phyloP scores from a whole-genome alignment of 1,284 basidiomycete genomes.

The Ceratobasidium sp. region DNA sequence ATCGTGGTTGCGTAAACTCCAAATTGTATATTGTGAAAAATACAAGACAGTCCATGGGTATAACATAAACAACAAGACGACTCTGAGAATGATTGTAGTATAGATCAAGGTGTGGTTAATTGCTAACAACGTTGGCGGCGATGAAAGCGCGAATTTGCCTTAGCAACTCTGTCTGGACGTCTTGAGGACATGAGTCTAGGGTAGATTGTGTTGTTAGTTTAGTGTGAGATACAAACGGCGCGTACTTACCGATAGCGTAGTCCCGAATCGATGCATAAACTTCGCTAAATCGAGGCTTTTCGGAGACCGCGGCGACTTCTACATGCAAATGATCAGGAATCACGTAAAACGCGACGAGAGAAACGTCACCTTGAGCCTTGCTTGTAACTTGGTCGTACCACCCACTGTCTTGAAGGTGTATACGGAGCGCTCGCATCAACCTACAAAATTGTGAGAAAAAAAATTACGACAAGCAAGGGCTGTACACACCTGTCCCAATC shows the following conservation, averaged over 20 bases:
- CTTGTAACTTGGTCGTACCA: conserved; percentile 40
- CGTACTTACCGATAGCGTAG: conserved; percentile 22
- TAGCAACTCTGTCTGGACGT: conserved; percentile 31
- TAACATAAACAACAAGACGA: not conserved
- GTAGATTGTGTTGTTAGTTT: not conserved
- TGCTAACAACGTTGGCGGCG: conserved; percentile 25
- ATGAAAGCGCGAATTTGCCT: conserved; percentile 39
- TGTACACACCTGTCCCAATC: conserved; percentile 36
- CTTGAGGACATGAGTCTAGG: conserved; percentile 31
- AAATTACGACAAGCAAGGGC: not conserved
- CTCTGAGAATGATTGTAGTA: not conserved
- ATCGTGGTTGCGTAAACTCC: not conserved
- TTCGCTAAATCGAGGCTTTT: conserved; percentile 38
- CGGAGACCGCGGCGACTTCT: conserved; percentile 24
- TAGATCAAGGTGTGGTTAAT: not conserved
- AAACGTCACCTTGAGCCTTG: conserved; percentile 30
- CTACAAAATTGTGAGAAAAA: not conserved
- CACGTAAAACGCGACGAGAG: not conserved
- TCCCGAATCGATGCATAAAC: conserved; percentile 34
- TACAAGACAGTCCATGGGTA: not conserved
- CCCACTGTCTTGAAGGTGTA: conserved; percentile 34
- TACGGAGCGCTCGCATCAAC: conserved; percentile 35
- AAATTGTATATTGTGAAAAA: not conserved
- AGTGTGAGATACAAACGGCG: not conserved
- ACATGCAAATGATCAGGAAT: not conserved